These are phyloP conservation scores for Phyllachora maydis DNA, from an alignment of 2,329 filamentous ascomycete genomes.

Conservation along the genomic window DNA sequence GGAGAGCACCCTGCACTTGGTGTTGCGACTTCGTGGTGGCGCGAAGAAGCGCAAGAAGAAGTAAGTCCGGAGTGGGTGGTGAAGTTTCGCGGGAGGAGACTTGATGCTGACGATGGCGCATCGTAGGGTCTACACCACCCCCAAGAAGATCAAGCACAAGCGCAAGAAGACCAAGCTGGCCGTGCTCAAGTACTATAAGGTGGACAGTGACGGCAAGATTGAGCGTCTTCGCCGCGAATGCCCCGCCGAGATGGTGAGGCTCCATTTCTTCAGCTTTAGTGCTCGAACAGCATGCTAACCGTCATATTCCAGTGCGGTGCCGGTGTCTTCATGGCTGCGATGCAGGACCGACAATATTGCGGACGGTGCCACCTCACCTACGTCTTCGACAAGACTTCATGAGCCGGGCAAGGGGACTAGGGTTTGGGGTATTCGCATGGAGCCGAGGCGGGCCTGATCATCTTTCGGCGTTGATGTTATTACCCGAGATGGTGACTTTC, in stretches of 20 bases:
- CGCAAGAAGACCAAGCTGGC: constrained; percentile 99
- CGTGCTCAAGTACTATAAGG: constrained; percentile 99
- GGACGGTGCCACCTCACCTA: constrained; percentile 54
- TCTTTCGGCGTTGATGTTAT: constrained; percentile 13
- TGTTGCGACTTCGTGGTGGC: constrained; percentile 94
- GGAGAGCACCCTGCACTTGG: constrained; percentile 95
- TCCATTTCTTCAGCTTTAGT: accelerated
- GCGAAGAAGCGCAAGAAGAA: constrained; percentile 99
- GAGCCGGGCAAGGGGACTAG: constrained; percentile 6
- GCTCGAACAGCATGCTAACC: constrained; percentile 13
- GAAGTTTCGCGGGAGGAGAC: no score
- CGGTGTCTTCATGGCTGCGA: constrained; percentile 99
- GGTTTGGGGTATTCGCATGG: no score
- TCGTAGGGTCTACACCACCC: constrained; percentile 99
- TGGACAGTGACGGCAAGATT: constrained; percentile 98
- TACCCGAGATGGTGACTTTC: constrained; percentile 9
- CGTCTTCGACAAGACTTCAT: constrained; percentile 42
- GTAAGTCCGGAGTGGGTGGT: no score
- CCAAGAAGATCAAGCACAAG: constrained; percentile 99
- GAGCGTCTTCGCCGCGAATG: constrained; percentile 98
- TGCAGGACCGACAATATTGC: constrained; percentile 99
- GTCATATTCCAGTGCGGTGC: constrained; percentile 65
- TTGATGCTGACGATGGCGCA: no score
- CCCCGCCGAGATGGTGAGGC: constrained; percentile 66
- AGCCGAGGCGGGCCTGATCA: constrained; percentile 10